phyloP scores from a whole-genome alignment of 2,329 filamentous ascomycete genomes.

The Fusarium verticillioides region DNA sequence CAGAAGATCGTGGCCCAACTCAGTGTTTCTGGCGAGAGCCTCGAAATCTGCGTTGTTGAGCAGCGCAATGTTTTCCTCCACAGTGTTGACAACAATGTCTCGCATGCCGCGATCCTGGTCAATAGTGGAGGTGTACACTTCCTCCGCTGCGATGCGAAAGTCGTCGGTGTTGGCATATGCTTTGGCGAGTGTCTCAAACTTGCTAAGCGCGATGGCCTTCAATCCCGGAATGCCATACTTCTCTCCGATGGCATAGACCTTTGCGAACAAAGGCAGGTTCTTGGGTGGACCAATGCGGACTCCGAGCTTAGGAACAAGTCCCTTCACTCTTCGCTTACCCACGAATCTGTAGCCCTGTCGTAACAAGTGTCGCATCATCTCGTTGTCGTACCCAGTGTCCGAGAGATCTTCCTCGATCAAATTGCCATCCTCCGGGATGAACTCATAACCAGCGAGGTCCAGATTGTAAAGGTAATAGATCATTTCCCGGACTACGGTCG shows the following conservation, averaged over 20 bases:
- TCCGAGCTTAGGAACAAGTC: neutral
- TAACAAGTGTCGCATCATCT: fast-evolving
- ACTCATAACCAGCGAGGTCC: neutral
- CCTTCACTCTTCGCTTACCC: fast-evolving
- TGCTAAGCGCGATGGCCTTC: neutral
- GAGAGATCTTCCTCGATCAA: neutral
- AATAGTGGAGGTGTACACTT: slow-evolving; percentile 5
- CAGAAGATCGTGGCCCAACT: neutral
- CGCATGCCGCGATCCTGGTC: slow-evolving; percentile 3
- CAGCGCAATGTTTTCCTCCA: fast-evolving
- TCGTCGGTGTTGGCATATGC: neutral
- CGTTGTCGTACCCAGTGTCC: fast-evolving
- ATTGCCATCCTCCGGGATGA: neutral
- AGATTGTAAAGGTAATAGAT: slow-evolving; percentile 9
- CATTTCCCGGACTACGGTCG: slow-evolving; percentile 3
- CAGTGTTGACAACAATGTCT: neutral
- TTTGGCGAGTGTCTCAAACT: neutral
- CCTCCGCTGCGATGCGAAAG: neutral
- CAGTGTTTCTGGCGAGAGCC: neutral
- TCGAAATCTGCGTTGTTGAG: fast-evolving
- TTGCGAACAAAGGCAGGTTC: neutral
- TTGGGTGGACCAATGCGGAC: neutral
- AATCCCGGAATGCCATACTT: neutral
- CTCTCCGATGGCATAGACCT: slow-evolving; percentile 1
- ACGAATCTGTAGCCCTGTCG: too few relatives aligned